Conservation (phyloP, 2,329 filamentous ascomycete species). For the Metarhizium sp. region DNA sequence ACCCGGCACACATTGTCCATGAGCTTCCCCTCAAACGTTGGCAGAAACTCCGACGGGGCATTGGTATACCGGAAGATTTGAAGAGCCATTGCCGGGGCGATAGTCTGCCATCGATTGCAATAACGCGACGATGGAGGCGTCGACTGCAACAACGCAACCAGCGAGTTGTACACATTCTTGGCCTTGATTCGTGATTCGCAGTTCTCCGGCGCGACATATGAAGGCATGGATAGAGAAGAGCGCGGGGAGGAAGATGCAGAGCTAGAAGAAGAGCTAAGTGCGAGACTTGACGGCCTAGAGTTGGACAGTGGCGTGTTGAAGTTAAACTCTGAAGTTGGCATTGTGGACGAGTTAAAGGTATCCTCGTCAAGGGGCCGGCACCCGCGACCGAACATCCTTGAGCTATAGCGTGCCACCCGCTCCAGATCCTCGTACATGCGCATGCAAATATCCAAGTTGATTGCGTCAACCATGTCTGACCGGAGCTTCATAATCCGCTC, state of each 20-base stretch:
- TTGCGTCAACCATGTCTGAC: conserved; percentile 50
- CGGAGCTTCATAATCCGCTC: conserved; percentile 53
- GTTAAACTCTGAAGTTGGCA: conserved; percentile 30
- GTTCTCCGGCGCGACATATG: conserved; percentile 26
- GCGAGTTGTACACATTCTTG: conserved; percentile 40
- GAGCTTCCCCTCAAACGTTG: conserved; percentile 40
- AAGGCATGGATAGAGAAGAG: conserved; percentile 31
- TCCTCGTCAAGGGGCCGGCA: conserved; percentile 20
- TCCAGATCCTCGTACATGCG: conserved; percentile 46
- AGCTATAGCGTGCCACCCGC: conserved; percentile 28
- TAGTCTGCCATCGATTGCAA: conserved; percentile 39
- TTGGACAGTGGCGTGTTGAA: conserved; percentile 35
- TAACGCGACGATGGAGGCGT: conserved; percentile 32
- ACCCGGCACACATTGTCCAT: conserved; percentile 33
- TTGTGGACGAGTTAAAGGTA: conserved; percentile 10
- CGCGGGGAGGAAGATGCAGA: conserved; percentile 44
- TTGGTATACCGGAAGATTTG: conserved; percentile 50
- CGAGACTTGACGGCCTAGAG: conserved; percentile 42
- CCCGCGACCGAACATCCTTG: conserved; percentile 9
- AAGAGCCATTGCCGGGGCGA: conserved; percentile 44
- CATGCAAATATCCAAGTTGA: conserved; percentile 58
- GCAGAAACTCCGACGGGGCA: conserved; percentile 37
- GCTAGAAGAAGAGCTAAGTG: conserved; percentile 36
- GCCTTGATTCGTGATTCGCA: conserved; percentile 33
- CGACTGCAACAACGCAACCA: conserved; percentile 46